Conservation (phyloP, 805 yeast species). For the Saturnispora saitoi region DNA sequence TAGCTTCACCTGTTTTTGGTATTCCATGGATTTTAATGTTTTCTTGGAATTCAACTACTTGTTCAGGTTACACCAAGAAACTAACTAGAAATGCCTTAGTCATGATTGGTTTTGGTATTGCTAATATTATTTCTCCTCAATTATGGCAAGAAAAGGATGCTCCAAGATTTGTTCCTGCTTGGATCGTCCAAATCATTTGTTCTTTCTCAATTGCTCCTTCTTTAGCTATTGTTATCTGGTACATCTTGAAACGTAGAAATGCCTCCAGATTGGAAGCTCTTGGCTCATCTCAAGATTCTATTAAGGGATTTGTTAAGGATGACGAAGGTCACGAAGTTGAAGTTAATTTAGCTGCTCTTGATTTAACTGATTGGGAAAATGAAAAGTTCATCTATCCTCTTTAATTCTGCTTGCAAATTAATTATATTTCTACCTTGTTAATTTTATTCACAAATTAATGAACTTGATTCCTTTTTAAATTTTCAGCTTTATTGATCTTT, state of each 20-base stretch:
- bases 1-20: constrained; percentile 36
- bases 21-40: constrained; percentile 23
- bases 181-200: constrained; percentile 44
- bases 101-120: constrained; percentile 37
- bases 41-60: constrained; percentile 27
- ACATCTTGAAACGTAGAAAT: constrained; percentile 28
- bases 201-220: constrained; percentile 38
- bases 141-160: constrained; percentile 39
- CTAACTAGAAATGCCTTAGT: constrained; percentile 36
- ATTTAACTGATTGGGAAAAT: constrained; percentile 43
- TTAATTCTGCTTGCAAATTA: constrained; percentile 12
- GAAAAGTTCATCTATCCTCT: constrained; percentile 40
- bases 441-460: background rate
- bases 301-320: constrained; percentile 22
- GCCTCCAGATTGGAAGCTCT: constrained; percentile 26
- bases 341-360: constrained; percentile 37
- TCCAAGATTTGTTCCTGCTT: constrained; percentile 38
- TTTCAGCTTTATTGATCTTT: background rate
- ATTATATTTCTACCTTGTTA: background rate
- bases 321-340: constrained; percentile 23
- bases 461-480: background rate
- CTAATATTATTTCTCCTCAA: constrained; percentile 47
- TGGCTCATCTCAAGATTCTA: constrained; percentile 11
- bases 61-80: constrained; percentile 45
- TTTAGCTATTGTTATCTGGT: constrained; percentile 33